Conservation (phyloP, 2,329 filamentous ascomycete species). For the Beauveria pseudobassiana region DNA sequence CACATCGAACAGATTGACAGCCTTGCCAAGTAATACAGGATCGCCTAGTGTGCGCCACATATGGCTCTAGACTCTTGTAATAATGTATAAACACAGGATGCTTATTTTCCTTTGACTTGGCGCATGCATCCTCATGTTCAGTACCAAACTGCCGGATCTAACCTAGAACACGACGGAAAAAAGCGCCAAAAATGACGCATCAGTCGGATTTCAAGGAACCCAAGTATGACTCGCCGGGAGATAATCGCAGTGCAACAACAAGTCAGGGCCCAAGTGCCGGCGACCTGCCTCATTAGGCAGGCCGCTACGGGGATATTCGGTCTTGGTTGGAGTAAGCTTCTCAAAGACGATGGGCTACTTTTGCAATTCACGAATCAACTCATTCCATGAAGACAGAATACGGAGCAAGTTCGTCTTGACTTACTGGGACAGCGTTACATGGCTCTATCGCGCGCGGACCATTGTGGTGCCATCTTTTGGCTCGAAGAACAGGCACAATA, state of each 20-base stretch:
- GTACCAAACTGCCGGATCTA: not conserved
- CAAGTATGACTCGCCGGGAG: not conserved
- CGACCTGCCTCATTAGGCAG: conserved; percentile 9
- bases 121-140: not conserved
- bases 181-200: not conserved
- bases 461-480: not conserved
- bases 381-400: too few relatives aligned
- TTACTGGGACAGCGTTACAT: not conserved
- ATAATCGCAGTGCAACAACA: not conserved
- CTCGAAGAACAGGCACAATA: not conserved
- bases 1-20: not conserved
- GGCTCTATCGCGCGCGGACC: not conserved
- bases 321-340: not conserved
- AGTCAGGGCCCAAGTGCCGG: not conserved
- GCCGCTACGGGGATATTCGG: not conserved
- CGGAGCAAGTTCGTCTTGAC: not conserved
- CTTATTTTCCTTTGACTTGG: too few relatives aligned
- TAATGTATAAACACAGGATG: too few relatives aligned
- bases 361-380: not conserved
- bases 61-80: not conserved
- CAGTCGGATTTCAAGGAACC: not conserved
- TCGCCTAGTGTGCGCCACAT: not conserved
- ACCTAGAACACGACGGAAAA: not conserved
- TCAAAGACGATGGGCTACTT: not conserved
- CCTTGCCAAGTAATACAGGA: not conserved